Evolutionary conservation across 257 asterid genomes (phyloP).

Genomic region (Plantago major): DNA sequence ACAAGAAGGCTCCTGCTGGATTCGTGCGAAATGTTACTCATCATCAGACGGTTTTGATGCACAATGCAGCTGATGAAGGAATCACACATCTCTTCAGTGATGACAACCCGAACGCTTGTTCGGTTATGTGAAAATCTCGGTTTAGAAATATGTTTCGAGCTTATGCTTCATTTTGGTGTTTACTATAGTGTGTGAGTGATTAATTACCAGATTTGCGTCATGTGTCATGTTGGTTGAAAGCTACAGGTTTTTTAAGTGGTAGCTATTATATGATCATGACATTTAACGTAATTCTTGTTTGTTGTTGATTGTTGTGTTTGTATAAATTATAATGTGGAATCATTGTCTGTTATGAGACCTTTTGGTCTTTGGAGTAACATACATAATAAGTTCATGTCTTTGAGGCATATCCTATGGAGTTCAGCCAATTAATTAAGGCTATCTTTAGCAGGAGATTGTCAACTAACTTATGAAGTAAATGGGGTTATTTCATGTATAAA

Average conservation of each 20-base stretch:
- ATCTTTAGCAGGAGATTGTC: too few species aligned
- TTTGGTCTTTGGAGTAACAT: too few species aligned
- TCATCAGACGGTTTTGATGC: conserved; percentile 35
- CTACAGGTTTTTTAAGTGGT: not conserved
- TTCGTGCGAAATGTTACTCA: conserved; percentile 45
- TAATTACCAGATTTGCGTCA: not conserved
- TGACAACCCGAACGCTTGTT: conserved; percentile 84
- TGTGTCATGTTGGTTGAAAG: conserved; percentile 1
- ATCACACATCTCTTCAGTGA: conserved; percentile 68
- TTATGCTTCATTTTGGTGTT: too few species aligned
- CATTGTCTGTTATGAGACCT: too few species aligned
- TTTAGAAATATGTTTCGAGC: not conserved
- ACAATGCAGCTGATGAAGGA: conserved; percentile 51
- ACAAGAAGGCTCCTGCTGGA: conserved; percentile 80
- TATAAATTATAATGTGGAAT: too few species aligned
- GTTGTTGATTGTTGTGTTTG: not conserved
- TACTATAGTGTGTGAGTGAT: not conserved
- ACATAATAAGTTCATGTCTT: too few species aligned
- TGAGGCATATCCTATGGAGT: too few species aligned
- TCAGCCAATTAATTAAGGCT: too few species aligned
- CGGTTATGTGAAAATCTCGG: conserved; percentile 44
- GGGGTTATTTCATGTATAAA: too few species aligned
- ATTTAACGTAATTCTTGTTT: not conserved
- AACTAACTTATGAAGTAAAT: too few species aligned
- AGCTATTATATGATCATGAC: not conserved